A percentile compares a stretch with the other conserved stretches of the same genome.
Conservation (phyloP, 2,329 filamentous ascomycete species). For the Botrytis elliptica region DNA sequence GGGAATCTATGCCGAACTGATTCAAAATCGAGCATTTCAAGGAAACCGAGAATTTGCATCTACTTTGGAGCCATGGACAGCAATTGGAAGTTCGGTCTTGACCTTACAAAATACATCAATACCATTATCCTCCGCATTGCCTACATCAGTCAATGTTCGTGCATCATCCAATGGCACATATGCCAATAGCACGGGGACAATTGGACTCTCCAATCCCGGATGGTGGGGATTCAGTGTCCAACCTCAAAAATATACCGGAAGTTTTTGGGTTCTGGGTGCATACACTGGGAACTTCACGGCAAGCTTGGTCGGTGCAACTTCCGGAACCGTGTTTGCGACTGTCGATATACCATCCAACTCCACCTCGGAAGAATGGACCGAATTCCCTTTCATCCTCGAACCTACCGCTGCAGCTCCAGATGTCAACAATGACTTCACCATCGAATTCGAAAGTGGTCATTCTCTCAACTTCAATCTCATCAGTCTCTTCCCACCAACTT, state of each 20-base stretch:
- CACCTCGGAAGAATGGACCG: slow-evolving; percentile 29
- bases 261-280: slow-evolving; percentile 31
- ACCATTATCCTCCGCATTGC: slow-evolving; percentile 33
- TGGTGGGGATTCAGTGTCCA: slow-evolving; percentile 53
- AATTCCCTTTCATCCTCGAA: slow-evolving; percentile 17
- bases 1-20: slow-evolving; percentile 61
- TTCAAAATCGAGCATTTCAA: slow-evolving; percentile 71
- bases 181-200: slow-evolving; percentile 30
- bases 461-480: slow-evolving; percentile 57
- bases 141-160: slow-evolving; percentile 32
- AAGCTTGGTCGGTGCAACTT: slow-evolving; percentile 26
- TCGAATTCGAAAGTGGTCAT: slow-evolving; percentile 49
- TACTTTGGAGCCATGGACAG: slow-evolving; percentile 43
- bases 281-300: slow-evolving; percentile 21
- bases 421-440: slow-evolving; percentile 54
- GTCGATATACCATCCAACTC: slow-evolving; percentile 25
- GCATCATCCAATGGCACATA: neutral
- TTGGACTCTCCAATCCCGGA: slow-evolving; percentile 53
- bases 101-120: slow-evolving; percentile 38
- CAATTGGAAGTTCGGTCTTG: slow-evolving; percentile 30
- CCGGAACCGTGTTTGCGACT: slow-evolving; percentile 28
- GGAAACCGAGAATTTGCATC: slow-evolving; percentile 46
- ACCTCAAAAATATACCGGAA: slow-evolving; percentile 34
- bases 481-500: slow-evolving; percentile 60
- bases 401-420: slow-evolving; percentile 28